Conservation (phyloP, 139 green algal genomes). For the Chlamydomonas incerta region DNA sequence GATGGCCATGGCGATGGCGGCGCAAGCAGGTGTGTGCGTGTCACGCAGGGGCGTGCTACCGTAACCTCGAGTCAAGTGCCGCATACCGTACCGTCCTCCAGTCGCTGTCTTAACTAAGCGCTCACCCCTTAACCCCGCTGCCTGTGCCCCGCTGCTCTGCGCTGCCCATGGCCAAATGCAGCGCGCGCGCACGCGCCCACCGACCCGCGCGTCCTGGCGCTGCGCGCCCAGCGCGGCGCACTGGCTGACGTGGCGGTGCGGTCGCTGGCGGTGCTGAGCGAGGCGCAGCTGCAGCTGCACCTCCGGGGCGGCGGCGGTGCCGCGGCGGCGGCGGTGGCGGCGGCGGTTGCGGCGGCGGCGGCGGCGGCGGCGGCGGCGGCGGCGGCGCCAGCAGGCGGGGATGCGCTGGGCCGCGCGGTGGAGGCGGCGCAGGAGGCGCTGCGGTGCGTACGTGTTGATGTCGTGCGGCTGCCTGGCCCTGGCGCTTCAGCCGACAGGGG, state of each 20-base stretch:
- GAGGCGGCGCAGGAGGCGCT: slow-evolving; percentile 12
- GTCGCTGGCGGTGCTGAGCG: slow-evolving; percentile 46
- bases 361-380: slow-evolving; percentile 13
- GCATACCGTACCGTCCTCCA: too few species aligned
- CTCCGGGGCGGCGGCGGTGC: not conserved
- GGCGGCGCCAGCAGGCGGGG: not conserved
- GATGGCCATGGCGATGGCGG: slow-evolving; percentile 5
- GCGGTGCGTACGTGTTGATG: not conserved
- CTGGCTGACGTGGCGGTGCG: slow-evolving; percentile 39
- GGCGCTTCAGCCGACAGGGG: too few species aligned
- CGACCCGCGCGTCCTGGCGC: not conserved
- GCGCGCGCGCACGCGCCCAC: not conserved
- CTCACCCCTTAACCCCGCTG: too few species aligned
- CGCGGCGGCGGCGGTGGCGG: slow-evolving; percentile 5
- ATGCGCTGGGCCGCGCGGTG: slow-evolving; percentile 5
- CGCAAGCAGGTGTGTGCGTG: slow-evolving; percentile 13
- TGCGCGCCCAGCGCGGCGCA: not conserved
- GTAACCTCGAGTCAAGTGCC: too few species aligned
- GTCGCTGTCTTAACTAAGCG: too few species aligned
- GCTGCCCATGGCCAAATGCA: too few species aligned
- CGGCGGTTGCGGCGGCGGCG: not conserved
- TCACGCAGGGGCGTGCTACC: too few species aligned
- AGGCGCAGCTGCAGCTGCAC: slow-evolving; percentile 55
- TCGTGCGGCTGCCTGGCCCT: too few species aligned
- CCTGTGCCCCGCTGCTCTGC: too few species aligned